phyloP scores from a whole-genome alignment of 768 basidiomycete genomes.

The Cystobasidium onofrii region DNA sequence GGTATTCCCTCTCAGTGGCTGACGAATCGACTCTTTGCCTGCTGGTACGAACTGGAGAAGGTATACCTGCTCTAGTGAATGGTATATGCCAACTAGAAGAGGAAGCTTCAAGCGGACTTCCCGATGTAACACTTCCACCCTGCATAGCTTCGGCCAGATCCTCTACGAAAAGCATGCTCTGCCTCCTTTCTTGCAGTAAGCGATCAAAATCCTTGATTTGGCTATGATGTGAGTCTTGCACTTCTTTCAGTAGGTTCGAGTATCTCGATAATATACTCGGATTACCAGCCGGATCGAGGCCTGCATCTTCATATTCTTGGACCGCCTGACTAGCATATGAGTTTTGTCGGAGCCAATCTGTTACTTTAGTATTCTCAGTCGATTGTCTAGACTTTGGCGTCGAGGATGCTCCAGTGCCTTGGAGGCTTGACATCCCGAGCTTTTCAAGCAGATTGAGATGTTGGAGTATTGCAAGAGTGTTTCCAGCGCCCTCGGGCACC shows the following conservation, averaged over 20 bases:
- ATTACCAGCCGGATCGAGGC: slow-evolving; percentile 53
- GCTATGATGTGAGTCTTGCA: slow-evolving; percentile 53
- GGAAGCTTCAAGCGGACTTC: neutral
- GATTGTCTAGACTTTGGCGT: neutral
- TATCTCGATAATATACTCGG: slow-evolving; percentile 71
- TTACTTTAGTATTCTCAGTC: neutral
- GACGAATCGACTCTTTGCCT: neutral
- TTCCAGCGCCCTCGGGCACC: slow-evolving; percentile 51
- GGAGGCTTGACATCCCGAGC: neutral
- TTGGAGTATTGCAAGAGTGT: neutral
- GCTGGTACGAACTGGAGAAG: neutral
- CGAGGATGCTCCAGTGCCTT: neutral
- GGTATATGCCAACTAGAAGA: neutral
- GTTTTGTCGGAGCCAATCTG: neutral
- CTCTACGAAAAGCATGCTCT: slow-evolving; percentile 82
- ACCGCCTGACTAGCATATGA: neutral
- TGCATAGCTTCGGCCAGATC: slow-evolving; percentile 80
- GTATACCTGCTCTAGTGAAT: neutral
- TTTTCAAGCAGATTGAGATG: neutral
- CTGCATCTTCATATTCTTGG: neutral
- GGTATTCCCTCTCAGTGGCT: neutral
- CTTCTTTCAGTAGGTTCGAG: slow-evolving; percentile 43
- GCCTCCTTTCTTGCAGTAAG: slow-evolving; percentile 72
- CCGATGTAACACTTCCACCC: neutral
- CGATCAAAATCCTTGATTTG: slow-evolving; percentile 71